Percentiles rank a stretch among this genome's conserved stretches.
These are phyloP conservation scores for Aegilops tauschii DNA, from an alignment of 176 grass and related monocot species.

Conservation along the genomic window DNA sequence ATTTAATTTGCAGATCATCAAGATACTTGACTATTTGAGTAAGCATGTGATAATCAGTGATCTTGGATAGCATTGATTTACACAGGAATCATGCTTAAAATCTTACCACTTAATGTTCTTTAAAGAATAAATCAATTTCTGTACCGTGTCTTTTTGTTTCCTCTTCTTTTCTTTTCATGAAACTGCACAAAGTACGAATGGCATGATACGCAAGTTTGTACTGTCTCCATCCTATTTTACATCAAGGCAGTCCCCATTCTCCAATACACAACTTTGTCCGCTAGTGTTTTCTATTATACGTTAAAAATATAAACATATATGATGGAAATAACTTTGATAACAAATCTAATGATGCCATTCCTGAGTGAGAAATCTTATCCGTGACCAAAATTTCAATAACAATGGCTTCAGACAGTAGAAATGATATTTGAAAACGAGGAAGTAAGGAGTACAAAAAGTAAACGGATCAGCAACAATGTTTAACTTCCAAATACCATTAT, in stretches of 20 bases:
- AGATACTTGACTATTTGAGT: conserved; percentile 10
- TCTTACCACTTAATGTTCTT: neutral
- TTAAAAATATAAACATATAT: neutral
- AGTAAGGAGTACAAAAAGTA: neutral
- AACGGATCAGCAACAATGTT: too few species aligned
- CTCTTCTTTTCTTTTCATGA: neutral
- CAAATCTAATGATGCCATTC: neutral
- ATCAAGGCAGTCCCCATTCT: neutral
- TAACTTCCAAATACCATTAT: neutral
- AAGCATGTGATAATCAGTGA: neutral
- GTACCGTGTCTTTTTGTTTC: neutral
- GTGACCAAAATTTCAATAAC: neutral
- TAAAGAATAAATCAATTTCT: neutral
- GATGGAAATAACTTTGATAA: neutral
- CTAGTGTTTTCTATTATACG: neutral
- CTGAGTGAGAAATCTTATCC: neutral
- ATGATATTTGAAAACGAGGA: neutral
- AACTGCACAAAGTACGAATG: neutral
- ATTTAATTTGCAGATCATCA: neutral
- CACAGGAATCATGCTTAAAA: neutral
- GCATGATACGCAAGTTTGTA: neutral
- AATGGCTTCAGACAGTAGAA: neutral
- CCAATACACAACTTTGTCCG: neutral
- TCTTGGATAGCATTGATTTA: neutral
- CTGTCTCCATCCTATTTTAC: neutral